A percentile compares a stretch with the other conserved stretches of the same genome.
phyloP scores from a whole-genome alignment of 2,329 filamentous ascomycete genomes.

The Pseudogymnoascus sp. region DNA sequence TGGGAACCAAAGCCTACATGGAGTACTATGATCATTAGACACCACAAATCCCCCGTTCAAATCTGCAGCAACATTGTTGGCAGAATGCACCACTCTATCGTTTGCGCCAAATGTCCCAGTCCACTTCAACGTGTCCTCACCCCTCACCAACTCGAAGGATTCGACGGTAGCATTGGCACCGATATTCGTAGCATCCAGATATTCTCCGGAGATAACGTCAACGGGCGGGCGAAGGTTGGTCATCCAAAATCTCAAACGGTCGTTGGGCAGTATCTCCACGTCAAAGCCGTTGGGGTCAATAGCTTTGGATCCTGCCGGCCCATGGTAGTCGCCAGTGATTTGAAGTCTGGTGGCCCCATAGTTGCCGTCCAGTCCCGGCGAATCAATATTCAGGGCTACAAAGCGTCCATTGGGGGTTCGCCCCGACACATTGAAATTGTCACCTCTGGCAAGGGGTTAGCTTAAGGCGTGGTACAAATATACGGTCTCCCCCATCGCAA shows the following conservation, averaged over 20 bases:
- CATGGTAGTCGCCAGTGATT: conserved; percentile 18
- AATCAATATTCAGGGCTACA: conserved; percentile 21
- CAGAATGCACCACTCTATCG: conserved; percentile 26
- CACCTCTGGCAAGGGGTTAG: conserved; percentile 14
- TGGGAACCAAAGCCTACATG: conserved; percentile 16
- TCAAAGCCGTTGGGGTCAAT: conserved; percentile 30
- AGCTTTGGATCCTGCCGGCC: conserved; percentile 21
- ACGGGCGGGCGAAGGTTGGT: conserved; percentile 30
- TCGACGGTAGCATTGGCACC: conserved; percentile 33
- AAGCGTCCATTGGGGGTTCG: conserved; percentile 20
- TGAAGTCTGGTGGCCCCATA: conserved; percentile 20
- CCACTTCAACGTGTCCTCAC: conserved; percentile 24
- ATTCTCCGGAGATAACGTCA: conserved; percentile 24
- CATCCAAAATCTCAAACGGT: conserved; percentile 25
- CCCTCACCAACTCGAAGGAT: conserved; percentile 25
- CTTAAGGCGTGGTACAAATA: background rate
- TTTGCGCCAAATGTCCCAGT: conserved; percentile 25
- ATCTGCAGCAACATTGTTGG: conserved; percentile 30
- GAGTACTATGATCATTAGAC: conserved; percentile 30
- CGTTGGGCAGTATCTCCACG: conserved; percentile 20
- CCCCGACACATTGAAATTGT: conserved; percentile 20
- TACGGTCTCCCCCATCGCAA: too few relatives aligned
- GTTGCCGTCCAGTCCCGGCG: conserved; percentile 15
- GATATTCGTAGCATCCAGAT: conserved; percentile 23
- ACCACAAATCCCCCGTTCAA: conserved; percentile 29